Base-by-base conservation (phyloP, 176 grass and related monocot species). In the Carex pumila region DNA sequence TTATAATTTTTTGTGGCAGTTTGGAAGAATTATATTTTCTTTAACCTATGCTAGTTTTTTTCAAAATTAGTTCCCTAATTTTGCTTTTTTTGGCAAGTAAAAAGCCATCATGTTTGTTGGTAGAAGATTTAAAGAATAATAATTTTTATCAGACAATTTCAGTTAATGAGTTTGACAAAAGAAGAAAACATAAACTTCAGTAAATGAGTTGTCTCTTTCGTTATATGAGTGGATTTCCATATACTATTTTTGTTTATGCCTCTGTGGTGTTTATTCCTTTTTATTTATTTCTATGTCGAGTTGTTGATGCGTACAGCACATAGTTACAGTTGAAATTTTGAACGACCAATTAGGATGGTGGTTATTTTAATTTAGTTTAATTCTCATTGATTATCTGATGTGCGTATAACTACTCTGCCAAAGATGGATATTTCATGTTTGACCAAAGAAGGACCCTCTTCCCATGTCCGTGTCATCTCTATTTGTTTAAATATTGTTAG, bases 221-320 rank as follows among this genome's bases (percentile, higher is more conserved):
- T 56, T 56, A 78, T 36, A 56, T 57, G 25, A 8, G 50, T 57
- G 4, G 25, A 77, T 56, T 77, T 29, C 29, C 21, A 56, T 57
- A 55, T 77, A 18, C 73, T 77, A 55, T 77, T 77, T 77, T 30
- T 77, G 73, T 77, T 75, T 55, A 31, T 56, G 73, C 73, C 6
- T 77, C 7, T 57, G 47, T 39, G 66, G 19, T 10, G 52, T 78
- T 57, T 32, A 17, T 56, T 18, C 13, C 5, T 55, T 32, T 57
- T 17, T 12, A 32, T 55, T 31, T 78, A 13, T 78, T 56, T 78
- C 73, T 34, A 78, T 57, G 12, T 53, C 0, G 47, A 50, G 47
- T 50, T 50, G 9, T 50, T 57, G 73, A 78, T 5, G 13, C 3
- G 3, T 57, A 15, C 6, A 36, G 73, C 73, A 31, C 7, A 78